Base-by-base conservation (phyloP, 306 rosid genomes). In the Prinsepia uniflora region DNA sequence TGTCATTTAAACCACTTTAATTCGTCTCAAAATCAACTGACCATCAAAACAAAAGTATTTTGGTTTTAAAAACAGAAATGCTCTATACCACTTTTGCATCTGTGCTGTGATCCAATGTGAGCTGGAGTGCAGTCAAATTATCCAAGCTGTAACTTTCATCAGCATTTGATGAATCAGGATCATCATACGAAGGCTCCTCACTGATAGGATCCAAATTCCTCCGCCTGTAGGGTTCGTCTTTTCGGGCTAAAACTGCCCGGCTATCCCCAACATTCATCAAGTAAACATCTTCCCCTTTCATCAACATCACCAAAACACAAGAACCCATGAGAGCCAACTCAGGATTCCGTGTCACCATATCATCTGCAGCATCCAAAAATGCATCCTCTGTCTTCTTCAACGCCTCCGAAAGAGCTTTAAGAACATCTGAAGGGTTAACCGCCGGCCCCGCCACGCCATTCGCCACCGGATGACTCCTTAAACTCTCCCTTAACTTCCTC, bases 211-310 rank as follows among this genome's bases (percentile, higher is more conserved):
- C 76, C 67, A 75, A 64, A 10, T 76, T 85, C 54, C 61, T 47
- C 67, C 72, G 46, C 8, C 24, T 63, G 10, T 76, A 72, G 15
- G 75, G 70, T 19, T 78, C 83, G 4, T 68, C 77, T 15, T 50
- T 54, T 36, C 60, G 83, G 76, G 94, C 97, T 19, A 90, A 81
- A 56, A 86, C 75, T 0, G 88, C 96, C 3, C 92, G 82, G 52
- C 96, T 93, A 50, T 93, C 98, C 43, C 98, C 97, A 7, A 90
- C 96, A 72, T 93, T 90, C 98, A 93, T 88, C 80, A 90, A 76
- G 79, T 81, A 93, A 44, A 88, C 92, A 83, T 90, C 89, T 67
- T 93, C 86, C 2, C 88, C 96, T 72, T 82, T 88, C 94, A 93
- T 90, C 72, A 93, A 44, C 97, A 90, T 87, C 7, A 93, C 94